Percentiles rank a stretch among this genome's conserved stretches.
Conservation (phyloP, 352 stramenopile genomes). For the Pythium plurisporium region DNA sequence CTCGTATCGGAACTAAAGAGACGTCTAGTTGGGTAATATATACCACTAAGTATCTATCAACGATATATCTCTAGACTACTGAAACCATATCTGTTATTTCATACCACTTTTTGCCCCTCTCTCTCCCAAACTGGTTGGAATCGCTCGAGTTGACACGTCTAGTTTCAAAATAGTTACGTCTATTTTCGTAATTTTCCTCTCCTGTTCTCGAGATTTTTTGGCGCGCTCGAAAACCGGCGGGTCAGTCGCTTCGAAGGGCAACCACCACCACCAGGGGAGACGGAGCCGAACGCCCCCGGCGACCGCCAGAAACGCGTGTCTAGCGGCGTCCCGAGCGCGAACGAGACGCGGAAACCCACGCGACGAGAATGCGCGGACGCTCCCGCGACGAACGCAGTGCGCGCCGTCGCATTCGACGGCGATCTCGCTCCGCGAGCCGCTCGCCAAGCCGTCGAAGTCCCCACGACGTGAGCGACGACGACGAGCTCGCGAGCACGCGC, state of each 20-base stretch:
- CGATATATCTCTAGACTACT: too few relatives aligned
- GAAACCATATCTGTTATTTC: too few relatives aligned
- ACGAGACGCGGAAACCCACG: background rate
- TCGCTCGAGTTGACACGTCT: too few relatives aligned
- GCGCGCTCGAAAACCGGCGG: conserved; percentile 3
- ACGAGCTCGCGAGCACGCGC: too few relatives aligned
- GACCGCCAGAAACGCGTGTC: background rate
- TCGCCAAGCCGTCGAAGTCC: background rate
- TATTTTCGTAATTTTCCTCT: background rate
- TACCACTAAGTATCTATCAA: too few relatives aligned
- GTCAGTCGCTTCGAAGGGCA: conserved; percentile 8
- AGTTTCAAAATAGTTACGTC: background rate
- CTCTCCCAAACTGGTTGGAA: too few relatives aligned
- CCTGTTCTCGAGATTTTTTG: conserved; percentile 5
- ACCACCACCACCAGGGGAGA: background rate
- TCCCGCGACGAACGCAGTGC: conserved; percentile 8
- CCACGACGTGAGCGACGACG: background rate
- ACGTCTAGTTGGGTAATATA: too few relatives aligned
- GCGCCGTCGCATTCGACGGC: conserved; percentile 9
- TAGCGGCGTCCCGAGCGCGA: background rate
- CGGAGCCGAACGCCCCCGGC: background rate
- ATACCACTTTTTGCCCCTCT: too few relatives aligned
- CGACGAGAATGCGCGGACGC: conserved; percentile 2
- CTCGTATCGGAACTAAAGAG: too few relatives aligned
- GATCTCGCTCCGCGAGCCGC: too few relatives aligned